These are phyloP conservation scores for Oryza nivara DNA, from an alignment of 176 grass and related monocot species.

Conservation along the genomic window DNA sequence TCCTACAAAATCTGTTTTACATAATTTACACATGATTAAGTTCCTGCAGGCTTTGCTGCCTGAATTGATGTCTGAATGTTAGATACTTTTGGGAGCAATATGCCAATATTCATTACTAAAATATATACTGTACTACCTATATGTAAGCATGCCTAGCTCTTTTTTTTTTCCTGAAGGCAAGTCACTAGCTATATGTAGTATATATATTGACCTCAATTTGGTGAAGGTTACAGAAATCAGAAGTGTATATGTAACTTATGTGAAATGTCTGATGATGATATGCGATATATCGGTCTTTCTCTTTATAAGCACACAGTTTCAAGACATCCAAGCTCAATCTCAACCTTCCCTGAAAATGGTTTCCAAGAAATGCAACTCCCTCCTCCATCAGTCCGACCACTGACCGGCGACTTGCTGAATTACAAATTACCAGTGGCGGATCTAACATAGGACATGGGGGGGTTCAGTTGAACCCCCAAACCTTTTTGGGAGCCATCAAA, in stretches of 20 bases:
- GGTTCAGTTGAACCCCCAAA: no score
- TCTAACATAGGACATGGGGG: no score
- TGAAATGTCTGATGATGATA: neutral
- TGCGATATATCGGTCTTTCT: neutral
- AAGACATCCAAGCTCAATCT: neutral
- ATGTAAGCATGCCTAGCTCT: neutral
- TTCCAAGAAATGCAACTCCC: neutral
- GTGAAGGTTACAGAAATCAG: slow-evolving; percentile 8
- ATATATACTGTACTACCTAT: no score
- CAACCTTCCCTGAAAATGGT: neutral
- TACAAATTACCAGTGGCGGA: neutral
- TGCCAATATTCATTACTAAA: neutral
- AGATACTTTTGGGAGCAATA: neutral
- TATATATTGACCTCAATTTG: no score
- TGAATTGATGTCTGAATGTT: neutral
- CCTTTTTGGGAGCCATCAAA: no score
- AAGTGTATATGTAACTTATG: neutral
- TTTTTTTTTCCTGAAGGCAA: neutral
- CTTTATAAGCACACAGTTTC: neutral
- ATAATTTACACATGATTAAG: slow-evolving; percentile 28
- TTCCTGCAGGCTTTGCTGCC: neutral
- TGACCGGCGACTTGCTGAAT: neutral
- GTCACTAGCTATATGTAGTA: neutral
- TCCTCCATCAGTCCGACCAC: neutral
- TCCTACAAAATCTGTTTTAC: slow-evolving; percentile 18